Base-by-base conservation (phyloP, 306 rosid species). In the Cucurbita ficifolia region DNA sequence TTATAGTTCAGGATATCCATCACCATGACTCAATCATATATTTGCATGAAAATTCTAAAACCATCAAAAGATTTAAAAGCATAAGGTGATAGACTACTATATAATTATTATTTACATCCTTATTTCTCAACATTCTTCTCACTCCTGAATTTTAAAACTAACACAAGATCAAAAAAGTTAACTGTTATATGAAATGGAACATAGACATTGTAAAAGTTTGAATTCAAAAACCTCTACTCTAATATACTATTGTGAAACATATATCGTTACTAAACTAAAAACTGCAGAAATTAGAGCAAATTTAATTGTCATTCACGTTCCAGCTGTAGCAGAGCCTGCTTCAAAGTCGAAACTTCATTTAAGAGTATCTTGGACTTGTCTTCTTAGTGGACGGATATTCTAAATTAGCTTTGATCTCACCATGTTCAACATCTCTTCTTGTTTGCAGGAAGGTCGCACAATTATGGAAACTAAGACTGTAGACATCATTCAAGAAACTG, bases 381-480 rank as follows among this genome's bases (percentile, higher is more conserved):
- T 69, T 70, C 24, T 29, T 70, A 49, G 46, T 49, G 59, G 35
- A 50, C 8, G 19, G 39, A 72, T 40, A 6, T 18, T 3, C 43
- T 4, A 68, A 45, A 43, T 21, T 12, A 6, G 63, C 18, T 51
- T 52, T 53, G 22, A 14, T 40, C 54, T 22, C 18, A 55, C 51
- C 49, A 55, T 45, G 33, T 74, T 42, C 71, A 58, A 19, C 78
- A 72, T 10, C 73, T 65, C 17, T 4, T 74, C 18, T 24, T 70
- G 79, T 67, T 68, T 76, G 73, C 89, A 94, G 98, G 98, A 88
- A 76, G 89, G 98, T 18, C 84, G 88, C 35, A 79, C 87, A 11
- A 94, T 90, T 0, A 84, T 90, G 85, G 97, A 89, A 84, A 90
- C 19, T 62, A 94, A 87, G 84, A 86, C 96, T 4, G 95, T 97